Conservation (phyloP, 2,329 filamentous ascomycete species). For the Thielaviopsis musarum region DNA sequence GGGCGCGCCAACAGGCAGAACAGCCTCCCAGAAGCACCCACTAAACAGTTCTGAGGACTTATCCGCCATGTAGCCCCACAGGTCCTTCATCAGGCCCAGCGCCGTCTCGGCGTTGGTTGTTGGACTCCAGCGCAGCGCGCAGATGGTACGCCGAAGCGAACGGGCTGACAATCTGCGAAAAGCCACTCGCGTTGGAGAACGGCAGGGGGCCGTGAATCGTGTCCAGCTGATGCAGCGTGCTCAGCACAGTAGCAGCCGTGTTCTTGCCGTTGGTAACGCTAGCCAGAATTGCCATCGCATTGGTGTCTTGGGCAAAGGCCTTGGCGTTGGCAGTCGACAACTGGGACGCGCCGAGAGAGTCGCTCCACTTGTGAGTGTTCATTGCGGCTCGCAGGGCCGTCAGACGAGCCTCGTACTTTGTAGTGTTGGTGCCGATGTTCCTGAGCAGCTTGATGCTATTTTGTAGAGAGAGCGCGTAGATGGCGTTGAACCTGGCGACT, state of each 20-base stretch:
- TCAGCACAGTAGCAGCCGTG: constrained; percentile 13
- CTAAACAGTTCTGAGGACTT: neutral
- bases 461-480: constrained; percentile 20
- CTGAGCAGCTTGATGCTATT: constrained; percentile 15
- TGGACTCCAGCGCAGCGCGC: neutral
- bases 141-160: neutral
- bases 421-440: constrained; percentile 14
- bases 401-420: constrained; percentile 16
- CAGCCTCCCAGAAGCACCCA: neutral
- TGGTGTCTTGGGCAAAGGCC: constrained; percentile 19
- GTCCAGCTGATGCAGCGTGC: constrained; percentile 12
- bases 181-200: constrained; percentile 12
- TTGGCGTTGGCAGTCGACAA: constrained; percentile 14
- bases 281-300: constrained; percentile 20
- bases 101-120: neutral
- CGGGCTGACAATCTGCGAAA: neutral
- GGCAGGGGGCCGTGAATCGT: constrained; percentile 14
- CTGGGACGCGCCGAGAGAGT: constrained; percentile 16
- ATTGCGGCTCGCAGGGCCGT: constrained; percentile 16
- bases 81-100: neutral
- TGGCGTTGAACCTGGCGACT: constrained; percentile 19
- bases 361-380: constrained; percentile 16
- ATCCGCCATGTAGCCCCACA: neutral
- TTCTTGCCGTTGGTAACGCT: constrained; percentile 14
- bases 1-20: neutral